A percentile compares a stretch with the other conserved stretches of the same genome.
These are phyloP conservation scores for Taphrina confusa DNA, from an alignment of 1,139 yeast species.

Conservation along the genomic window DNA sequence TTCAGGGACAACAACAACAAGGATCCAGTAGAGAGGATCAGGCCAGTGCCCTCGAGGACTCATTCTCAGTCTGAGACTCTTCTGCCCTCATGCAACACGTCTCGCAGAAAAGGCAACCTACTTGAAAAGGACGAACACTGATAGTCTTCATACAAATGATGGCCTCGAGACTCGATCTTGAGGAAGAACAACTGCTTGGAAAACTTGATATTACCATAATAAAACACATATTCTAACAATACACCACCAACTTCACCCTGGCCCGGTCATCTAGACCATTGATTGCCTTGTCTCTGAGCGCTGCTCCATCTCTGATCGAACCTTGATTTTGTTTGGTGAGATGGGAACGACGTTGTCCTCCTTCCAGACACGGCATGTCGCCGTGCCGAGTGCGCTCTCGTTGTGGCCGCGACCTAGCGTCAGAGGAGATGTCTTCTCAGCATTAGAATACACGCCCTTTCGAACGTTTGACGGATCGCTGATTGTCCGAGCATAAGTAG, in stretches of 20 bases:
- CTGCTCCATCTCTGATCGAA: slow-evolving; percentile 6
- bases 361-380: slow-evolving; percentile 19
- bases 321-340: slow-evolving; percentile 30
- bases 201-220: too few relatives aligned
- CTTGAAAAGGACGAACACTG: too few relatives aligned
- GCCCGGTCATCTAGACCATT: too few relatives aligned
- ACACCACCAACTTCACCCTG: too few relatives aligned
- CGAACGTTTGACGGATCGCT: not conserved
- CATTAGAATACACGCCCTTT: not conserved
- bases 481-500: not conserved
- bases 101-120: too few relatives aligned
- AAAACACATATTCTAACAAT: too few relatives aligned
- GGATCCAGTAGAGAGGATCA: not conserved
- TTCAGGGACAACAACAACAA: not conserved
- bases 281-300: slow-evolving; percentile 3
- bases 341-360: slow-evolving; percentile 7
- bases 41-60: slow-evolving; percentile 2
- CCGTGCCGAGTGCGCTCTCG: not conserved
- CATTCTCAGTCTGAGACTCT: slow-evolving; percentile 10
- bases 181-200: too few relatives aligned
- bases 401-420: slow-evolving; percentile 28
- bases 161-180: too few relatives aligned
- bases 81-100: too few relatives aligned
- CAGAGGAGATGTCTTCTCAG: not conserved
- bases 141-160: too few relatives aligned